Evolutionary conservation across 495 filamentous ascomycete species (phyloP), one percentile per base, ranked within the genome.

Genomic region (Penicillium taxi): DNA sequence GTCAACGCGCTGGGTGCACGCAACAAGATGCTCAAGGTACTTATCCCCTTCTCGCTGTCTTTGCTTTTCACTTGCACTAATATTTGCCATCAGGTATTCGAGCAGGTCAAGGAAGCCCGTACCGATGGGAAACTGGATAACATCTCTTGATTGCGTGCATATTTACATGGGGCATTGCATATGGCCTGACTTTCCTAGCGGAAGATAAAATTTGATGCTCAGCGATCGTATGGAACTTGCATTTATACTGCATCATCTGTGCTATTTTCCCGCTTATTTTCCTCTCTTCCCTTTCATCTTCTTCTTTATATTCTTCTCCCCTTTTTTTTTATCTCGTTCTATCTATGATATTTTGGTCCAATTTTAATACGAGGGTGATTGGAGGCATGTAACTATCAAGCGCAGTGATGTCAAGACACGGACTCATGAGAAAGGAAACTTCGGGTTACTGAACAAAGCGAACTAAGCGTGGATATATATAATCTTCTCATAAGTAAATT

Each of bases 21-120:
- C 40, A 85, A 88, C 62, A 98, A 98, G 73, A 94, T 98, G 88
- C 67, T 98, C 29, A 98, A 98, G 77, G 91, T 86, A 41, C 71
- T 61, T 13, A 8, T 17, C 12, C 9, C 11, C 12, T 27, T 20
- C 7, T 13, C 12, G 20, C 14, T 1, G 11, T 25, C 12, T 19
- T 23, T 26, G 15, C 16, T 25, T 8, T 14, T 35, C 8, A 2
- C 24, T 16, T 9, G 20, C 6, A 21, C 11, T 45, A 43, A 33
- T 29, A 20, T 29, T 38, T 11, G 17, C 15, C n/a, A 7, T 4
- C 22, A 83, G 79, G 80, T 94, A 18, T 96, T 96, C 61, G 89
- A 93, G 52, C 90, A 96, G 69, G 89, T 98, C 53, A 83, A 80
- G 52, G 87, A 84, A 48, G 81, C 80, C 44, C 80, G 75, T 48